phyloP scores from a whole-genome alignment of 2,329 filamentous ascomycete genomes.

The Botrytis fragariae region DNA sequence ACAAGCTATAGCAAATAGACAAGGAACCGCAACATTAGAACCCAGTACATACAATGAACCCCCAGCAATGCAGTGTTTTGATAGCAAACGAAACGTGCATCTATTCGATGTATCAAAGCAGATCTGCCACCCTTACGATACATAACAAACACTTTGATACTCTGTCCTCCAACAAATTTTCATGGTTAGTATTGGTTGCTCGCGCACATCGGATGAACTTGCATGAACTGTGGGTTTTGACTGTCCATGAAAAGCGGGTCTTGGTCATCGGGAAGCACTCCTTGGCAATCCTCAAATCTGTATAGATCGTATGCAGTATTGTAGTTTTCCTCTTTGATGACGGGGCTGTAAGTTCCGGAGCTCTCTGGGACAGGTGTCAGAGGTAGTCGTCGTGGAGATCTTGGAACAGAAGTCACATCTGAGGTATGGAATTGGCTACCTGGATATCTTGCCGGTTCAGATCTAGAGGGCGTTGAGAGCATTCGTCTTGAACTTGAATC shows the following conservation, averaged over 20 bases:
- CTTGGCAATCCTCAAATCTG: constrained; percentile 33
- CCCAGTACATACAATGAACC: constrained; percentile 5
- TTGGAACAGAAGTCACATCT: constrained; percentile 13
- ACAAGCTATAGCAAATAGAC: constrained; percentile 15
- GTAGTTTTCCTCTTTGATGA: constrained; percentile 23
- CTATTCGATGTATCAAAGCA: constrained; percentile 11
- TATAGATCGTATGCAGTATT: constrained; percentile 30
- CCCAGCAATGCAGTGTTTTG: constrained; percentile 9
- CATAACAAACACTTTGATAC: constrained; percentile 6
- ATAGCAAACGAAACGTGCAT: constrained; percentile 10
- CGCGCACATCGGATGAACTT: constrained; percentile 20
- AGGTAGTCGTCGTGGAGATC: constrained; percentile 22
- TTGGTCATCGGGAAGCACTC: constrained; percentile 30
- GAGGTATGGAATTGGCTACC: constrained; percentile 3
- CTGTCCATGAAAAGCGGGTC: constrained; percentile 32
- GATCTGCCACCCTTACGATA: constrained; percentile 18
- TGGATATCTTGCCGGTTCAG: background rate
- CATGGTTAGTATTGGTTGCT: constrained; percentile 17
- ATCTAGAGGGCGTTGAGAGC: background rate
- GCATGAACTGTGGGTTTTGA: constrained; percentile 24
- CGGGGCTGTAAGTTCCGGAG: constrained; percentile 21
- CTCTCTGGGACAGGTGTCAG: constrained; percentile 27
- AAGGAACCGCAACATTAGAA: background rate
- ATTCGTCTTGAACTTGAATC: constrained; percentile 20
- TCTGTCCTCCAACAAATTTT: background rate